A percentile compares a stretch with the other conserved stretches of the same genome.
These are phyloP conservation scores for Termitomyces sp. DNA, from an alignment of 768 basidiomycete genomes.

Conservation along the genomic window DNA sequence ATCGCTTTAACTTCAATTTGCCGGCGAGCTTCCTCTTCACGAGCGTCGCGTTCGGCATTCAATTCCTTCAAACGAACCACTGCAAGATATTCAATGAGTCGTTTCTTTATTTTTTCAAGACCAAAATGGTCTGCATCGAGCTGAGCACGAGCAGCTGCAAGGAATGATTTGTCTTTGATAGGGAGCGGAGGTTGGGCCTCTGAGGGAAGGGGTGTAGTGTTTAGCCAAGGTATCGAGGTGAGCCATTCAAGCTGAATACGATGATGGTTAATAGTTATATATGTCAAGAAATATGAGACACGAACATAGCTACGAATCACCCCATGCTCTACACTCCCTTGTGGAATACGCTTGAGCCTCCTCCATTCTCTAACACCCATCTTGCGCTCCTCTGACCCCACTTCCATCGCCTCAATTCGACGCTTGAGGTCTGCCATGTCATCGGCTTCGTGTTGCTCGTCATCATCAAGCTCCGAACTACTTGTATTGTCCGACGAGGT, in stretches of 20 bases:
- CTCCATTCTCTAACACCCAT: slow-evolving; percentile 82
- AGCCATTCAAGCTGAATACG: slow-evolving; percentile 81
- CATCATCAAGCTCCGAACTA: slow-evolving; percentile 63
- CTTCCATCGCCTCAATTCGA: slow-evolving; percentile 71
- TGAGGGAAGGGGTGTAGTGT: slow-evolving; percentile 27
- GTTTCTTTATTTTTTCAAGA: slow-evolving; percentile 87
- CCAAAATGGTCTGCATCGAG: slow-evolving; percentile 92
- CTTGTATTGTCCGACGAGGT: slow-evolving; percentile 19
- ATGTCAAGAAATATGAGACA: slow-evolving; percentile 7
- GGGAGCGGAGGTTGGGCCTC: slow-evolving; percentile 10
- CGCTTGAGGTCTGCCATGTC: slow-evolving; percentile 70
- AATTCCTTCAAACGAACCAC: slow-evolving; percentile 66
- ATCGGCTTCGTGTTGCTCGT: slow-evolving; percentile 78
- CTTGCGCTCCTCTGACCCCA: slow-evolving; percentile 76
- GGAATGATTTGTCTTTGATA: slow-evolving; percentile 55
- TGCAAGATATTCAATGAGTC: slow-evolving; percentile 88
- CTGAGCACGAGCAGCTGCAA: slow-evolving; percentile 67
- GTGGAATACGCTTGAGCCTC: slow-evolving; percentile 82
- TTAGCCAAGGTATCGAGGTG: slow-evolving; percentile 80
- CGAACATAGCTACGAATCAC: slow-evolving; percentile 82
- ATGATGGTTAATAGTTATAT: background rate
- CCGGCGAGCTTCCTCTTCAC: slow-evolving; percentile 25
- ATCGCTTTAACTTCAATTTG: slow-evolving; percentile 18
- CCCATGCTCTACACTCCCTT: slow-evolving; percentile 87
- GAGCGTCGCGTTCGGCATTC: slow-evolving; percentile 34